A percentile compares a stretch with the other conserved stretches of the same genome.
Conservation (phyloP, 208 protist genomes). For the Trypanosoma rangeli region DNA sequence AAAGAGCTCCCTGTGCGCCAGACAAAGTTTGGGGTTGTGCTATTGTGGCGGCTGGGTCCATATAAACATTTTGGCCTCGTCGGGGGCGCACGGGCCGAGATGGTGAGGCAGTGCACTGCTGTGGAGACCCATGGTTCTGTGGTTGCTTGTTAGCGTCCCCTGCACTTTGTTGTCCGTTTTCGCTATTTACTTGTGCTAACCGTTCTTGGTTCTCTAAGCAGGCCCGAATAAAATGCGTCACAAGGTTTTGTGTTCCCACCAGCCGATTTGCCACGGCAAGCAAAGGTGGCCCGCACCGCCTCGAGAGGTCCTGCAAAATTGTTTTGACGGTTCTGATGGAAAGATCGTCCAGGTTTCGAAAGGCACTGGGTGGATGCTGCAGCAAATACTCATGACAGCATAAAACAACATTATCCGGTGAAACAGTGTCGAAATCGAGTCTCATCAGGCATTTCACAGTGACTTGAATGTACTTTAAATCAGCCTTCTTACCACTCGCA, state of each 20-base stretch:
- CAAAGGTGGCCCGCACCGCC: slow-evolving; percentile 46
- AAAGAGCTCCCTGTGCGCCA: neutral
- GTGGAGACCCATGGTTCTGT: neutral
- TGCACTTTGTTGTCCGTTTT: neutral
- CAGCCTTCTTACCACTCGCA: slow-evolving; percentile 51
- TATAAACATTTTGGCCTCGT: neutral
- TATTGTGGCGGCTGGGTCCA: neutral
- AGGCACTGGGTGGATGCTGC: slow-evolving; percentile 85
- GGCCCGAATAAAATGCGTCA: slow-evolving; percentile 86
- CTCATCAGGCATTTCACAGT: slow-evolving; percentile 90
- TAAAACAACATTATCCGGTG: slow-evolving; percentile 71
- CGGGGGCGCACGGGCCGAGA: neutral
- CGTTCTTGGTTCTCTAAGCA: slow-evolving; percentile 65
- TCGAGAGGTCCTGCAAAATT: slow-evolving; percentile 70
- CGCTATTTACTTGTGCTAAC: neutral
- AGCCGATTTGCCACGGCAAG: slow-evolving; percentile 51
- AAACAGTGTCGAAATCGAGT: slow-evolving; percentile 54
- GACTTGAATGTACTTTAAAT: slow-evolving; percentile 90
- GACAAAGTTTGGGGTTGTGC: neutral
- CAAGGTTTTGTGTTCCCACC: slow-evolving; percentile 75
- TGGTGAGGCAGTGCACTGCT: neutral
- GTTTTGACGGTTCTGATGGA: slow-evolving; percentile 90
- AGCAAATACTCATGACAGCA: slow-evolving; percentile 89
- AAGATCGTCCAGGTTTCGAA: slow-evolving; percentile 83
- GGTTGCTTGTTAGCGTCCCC: neutral